Evolutionary conservation across 805 yeast genomes (phyloP).

Genomic region (Ogataea saltuana): DNA sequence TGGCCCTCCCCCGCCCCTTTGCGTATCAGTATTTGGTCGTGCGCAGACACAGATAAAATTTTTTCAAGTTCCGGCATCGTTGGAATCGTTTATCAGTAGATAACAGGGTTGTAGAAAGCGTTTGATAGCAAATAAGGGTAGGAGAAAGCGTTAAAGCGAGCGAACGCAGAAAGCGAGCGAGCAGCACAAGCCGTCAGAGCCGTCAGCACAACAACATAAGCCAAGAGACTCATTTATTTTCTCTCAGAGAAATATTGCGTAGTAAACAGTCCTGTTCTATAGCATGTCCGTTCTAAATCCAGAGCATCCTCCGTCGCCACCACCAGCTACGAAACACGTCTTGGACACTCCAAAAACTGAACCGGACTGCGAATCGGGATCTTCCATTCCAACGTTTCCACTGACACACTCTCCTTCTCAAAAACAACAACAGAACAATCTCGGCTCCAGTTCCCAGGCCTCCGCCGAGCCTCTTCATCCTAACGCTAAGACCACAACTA

Average conservation of each 20-base stretch:
- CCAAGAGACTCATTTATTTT: not conserved
- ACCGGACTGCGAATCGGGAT: not conserved
- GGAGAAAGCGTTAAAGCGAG: not conserved
- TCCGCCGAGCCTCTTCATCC: slow-evolving; percentile 45
- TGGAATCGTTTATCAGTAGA: slow-evolving; percentile 10
- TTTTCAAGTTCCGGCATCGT: slow-evolving; percentile 8
- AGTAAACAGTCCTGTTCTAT: not conserved
- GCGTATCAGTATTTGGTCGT: slow-evolving; percentile 7
- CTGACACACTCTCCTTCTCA: slow-evolving; percentile 2
- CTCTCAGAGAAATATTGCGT: not conserved
- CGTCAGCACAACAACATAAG: slow-evolving; percentile 1
- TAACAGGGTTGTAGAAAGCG: slow-evolving; percentile 4
- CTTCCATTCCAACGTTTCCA: slow-evolving; percentile 4
- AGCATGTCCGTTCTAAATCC: slow-evolving; percentile 4
- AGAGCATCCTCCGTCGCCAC: slow-evolving; percentile 6
- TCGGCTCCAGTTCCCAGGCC: slow-evolving; percentile 7
- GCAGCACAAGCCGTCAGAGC: not conserved
- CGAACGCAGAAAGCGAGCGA: slow-evolving; percentile 3
- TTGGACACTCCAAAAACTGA: slow-evolving; percentile 3
- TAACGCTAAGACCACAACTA: slow-evolving; percentile 60
- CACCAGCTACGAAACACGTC: slow-evolving; percentile 4
- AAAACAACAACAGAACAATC: not conserved
- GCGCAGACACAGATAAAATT: slow-evolving; percentile 9
- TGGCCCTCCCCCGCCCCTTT: slow-evolving; percentile 1
- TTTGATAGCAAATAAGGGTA: slow-evolving; percentile 3